Base-by-base conservation (phyloP, 2,329 filamentous ascomycete species). In the Aspergillus ruber region DNA sequence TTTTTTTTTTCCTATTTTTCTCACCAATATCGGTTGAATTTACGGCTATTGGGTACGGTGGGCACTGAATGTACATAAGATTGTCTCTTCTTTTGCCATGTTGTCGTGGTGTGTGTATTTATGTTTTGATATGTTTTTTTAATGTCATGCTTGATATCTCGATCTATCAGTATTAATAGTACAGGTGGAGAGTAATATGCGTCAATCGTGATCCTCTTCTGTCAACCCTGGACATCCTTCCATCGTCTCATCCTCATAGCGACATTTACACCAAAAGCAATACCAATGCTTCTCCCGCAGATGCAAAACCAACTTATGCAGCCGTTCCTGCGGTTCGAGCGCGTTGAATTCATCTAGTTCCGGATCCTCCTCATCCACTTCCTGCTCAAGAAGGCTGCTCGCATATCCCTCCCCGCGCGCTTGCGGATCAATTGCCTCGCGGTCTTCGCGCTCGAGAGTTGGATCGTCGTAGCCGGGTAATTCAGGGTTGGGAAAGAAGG, bases 221-320 rank as follows among this genome's bases (percentile, higher is more conserved):
- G 83, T 86, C 32, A 84, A 47, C 1, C 93, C 93, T 0, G 93
- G 91, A 74, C 93, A 98, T 0, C 88, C 90, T 10, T 93, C 88
- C 85, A 96, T 84, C 60, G 89, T 83, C 0, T 58, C 56, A 15
- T 65, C 64, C 27, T 83, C 79, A 65, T 96, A 98, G 45, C 75
- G 74, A 67, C 79, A 86, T 66, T 96, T 97, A 70, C 93, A 98
- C 87, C 90, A 98, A 65, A 96, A 95, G 71, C 93, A 98, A 65
- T 98, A 98, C 40, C 76, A 70, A 61, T 89, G 81, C 61, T 79
- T 79, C 43, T 82, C 74, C 33, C 93, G 79, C 46, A 98, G 67
- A 67, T 87, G 83, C 15, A 71, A 65, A 8, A 95, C 77, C 12
- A 94, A 67, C 56, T 74, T 81, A 7, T 74, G 70, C 52, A 97